phyloP scores from a whole-genome alignment of 2,329 filamentous ascomycete genomes.

The Mycosphaerelloides madeirae region DNA sequence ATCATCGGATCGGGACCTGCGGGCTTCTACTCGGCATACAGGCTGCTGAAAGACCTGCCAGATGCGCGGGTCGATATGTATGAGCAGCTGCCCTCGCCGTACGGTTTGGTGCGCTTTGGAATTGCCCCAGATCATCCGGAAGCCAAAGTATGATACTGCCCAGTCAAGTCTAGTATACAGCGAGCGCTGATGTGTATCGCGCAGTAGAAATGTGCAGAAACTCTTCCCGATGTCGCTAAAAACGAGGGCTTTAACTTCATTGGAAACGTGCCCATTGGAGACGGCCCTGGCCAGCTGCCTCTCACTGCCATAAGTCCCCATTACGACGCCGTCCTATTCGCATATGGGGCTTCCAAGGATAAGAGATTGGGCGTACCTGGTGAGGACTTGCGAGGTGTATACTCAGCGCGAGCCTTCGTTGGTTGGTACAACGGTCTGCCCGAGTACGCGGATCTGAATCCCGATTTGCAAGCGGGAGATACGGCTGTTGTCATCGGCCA shows the following conservation, averaged over 20 bases:
- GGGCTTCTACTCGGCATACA: conserved; percentile 89
- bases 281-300: conserved; percentile 50
- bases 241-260: conserved; percentile 83
- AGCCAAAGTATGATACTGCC: conserved; percentile 67
- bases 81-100: conserved; percentile 86
- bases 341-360: conserved; percentile 87
- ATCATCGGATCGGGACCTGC: conserved; percentile 87
- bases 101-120: conserved; percentile 85
- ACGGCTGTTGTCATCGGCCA: conserved; percentile 87
- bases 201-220: conserved; percentile 83
- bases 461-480: conserved; percentile 69
- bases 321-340: conserved; percentile 88
- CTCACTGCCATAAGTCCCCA: conserved; percentile 67
- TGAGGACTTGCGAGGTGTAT: conserved; percentile 71
- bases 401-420: conserved; percentile 88
- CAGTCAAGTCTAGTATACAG: background rate
- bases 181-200: conserved; percentile 21
- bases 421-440: conserved; percentile 98
- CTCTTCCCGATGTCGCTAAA: conserved; percentile 80
- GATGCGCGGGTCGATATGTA: conserved; percentile 87
- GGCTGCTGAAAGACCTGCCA: conserved; percentile 70
- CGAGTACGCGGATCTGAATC: conserved; percentile 67
- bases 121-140: conserved; percentile 98
- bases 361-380: conserved; percentile 72
- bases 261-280: conserved; percentile 79